These are phyloP conservation scores for Trifolium dubium DNA, from an alignment of 306 rosid genomes.

Conservation along the genomic window DNA sequence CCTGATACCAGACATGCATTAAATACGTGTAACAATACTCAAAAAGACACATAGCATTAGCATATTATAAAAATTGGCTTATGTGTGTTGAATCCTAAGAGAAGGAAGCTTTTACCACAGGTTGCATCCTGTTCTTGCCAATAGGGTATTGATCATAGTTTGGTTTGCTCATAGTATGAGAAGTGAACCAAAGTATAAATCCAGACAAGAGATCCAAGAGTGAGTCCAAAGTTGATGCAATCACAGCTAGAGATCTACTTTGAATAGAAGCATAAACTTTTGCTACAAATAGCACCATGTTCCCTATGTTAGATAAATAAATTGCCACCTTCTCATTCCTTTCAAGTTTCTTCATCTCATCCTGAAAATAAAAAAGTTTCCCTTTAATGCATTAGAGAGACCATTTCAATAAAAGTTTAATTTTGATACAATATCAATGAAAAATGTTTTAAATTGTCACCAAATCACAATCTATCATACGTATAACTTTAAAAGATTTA, in stretches of 20 bases:
- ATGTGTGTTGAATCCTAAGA: background rate
- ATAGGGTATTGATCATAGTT: constrained; percentile 73
- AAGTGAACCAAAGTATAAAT: constrained; percentile 87
- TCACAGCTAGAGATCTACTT: constrained; percentile 95
- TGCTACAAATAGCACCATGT: constrained; percentile 73
- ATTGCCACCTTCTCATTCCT: constrained; percentile 70
- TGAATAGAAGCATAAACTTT: constrained; percentile 78
- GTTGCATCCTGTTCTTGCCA: constrained; percentile 93
- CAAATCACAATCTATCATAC: no score
- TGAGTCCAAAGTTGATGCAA: constrained; percentile 94
- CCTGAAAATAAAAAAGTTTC: constrained; percentile 41
- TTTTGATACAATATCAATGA: background rate
- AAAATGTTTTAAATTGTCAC: background rate
- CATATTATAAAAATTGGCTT: background rate
- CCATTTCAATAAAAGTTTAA: background rate
- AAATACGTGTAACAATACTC: background rate
- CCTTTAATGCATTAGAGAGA: background rate
- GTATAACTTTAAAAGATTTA: no score
- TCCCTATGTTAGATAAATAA: constrained; percentile 72
- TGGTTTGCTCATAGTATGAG: constrained; percentile 82
- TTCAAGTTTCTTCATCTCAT: constrained; percentile 58
- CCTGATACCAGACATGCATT: no score
- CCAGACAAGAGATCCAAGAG: constrained; percentile 93
- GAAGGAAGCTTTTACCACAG: constrained; percentile 63
- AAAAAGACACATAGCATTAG: background rate